phyloP scores from a whole-genome alignment of 2,329 filamentous ascomycete genomes.

The Cordyceps pruinosa region DNA sequence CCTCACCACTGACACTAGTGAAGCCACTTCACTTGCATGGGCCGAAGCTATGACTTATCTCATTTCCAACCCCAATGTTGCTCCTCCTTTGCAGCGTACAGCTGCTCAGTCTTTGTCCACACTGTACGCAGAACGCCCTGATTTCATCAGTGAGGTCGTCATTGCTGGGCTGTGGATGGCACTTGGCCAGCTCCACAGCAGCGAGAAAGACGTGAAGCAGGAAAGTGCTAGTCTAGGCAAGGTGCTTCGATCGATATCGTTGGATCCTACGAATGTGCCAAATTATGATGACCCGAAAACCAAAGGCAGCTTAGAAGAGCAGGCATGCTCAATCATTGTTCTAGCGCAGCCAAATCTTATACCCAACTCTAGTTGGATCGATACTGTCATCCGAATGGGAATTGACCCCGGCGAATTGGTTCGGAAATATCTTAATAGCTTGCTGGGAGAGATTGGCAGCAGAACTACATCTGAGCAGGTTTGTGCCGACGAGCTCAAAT shows the following conservation, averaged over 20 bases:
- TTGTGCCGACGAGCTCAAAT: slow-evolving; percentile 18
- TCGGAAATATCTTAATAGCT: slow-evolving; percentile 51
- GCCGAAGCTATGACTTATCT: slow-evolving; percentile 78
- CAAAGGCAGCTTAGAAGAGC: slow-evolving; percentile 49
- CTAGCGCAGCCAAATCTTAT: slow-evolving; percentile 73
- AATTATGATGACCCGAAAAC: slow-evolving; percentile 37
- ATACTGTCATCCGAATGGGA: slow-evolving; percentile 70
- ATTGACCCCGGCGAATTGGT: slow-evolving; percentile 79
- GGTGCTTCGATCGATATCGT: slow-evolving; percentile 56
- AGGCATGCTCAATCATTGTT: slow-evolving; percentile 71
- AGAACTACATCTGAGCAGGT: slow-evolving; percentile 46
- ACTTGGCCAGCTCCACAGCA: slow-evolving; percentile 58
- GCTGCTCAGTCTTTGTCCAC: slow-evolving; percentile 54
- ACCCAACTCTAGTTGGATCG: slow-evolving; percentile 79
- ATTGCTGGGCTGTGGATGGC: slow-evolving; percentile 73
- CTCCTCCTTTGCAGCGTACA: slow-evolving; percentile 57
- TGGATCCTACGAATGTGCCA: slow-evolving; percentile 44
- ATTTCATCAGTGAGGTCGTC: slow-evolving; percentile 54
- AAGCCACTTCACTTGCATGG: slow-evolving; percentile 62
- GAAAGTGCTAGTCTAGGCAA: slow-evolving; percentile 57
- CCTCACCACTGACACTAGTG: slow-evolving; percentile 41
- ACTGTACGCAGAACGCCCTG: slow-evolving; percentile 56
- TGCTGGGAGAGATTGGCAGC: slow-evolving; percentile 60
- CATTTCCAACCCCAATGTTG: slow-evolving; percentile 55
- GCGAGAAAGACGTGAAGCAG: slow-evolving; percentile 73